phyloP scores from a whole-genome alignment of 2,329 filamentous ascomycete genomes.

The Podosphaera leucotricha region DNA sequence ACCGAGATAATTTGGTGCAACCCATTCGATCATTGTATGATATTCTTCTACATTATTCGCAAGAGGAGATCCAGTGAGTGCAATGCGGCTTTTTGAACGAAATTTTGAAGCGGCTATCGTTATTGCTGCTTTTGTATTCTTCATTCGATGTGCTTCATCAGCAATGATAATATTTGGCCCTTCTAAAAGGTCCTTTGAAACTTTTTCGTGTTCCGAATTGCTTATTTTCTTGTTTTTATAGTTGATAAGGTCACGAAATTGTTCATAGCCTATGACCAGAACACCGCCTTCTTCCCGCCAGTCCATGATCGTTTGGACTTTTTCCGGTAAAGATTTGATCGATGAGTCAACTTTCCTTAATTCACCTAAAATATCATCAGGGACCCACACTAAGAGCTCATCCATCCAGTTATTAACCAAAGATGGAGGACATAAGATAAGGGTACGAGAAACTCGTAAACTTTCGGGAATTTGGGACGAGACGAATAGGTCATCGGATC shows the following conservation, averaged over 20 bases:
- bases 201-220: constrained; percentile 17
- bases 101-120: constrained; percentile 33
- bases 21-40: constrained; percentile 71
- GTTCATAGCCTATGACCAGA: constrained; percentile 50
- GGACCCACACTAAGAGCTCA: constrained; percentile 50
- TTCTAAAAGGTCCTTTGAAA: constrained; percentile 27
- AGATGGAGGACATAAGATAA: constrained; percentile 54
- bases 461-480: constrained; percentile 41
- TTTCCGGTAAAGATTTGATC: constrained; percentile 14
- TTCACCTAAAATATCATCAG: constrained; percentile 27
- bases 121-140: constrained; percentile 34
- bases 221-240: constrained; percentile 15
- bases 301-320: constrained; percentile 22
- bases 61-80: constrained; percentile 67
- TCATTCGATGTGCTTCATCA: constrained; percentile 67
- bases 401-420: constrained; percentile 66
- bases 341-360: constrained; percentile 30
- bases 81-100: constrained; percentile 47
- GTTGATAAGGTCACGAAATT: constrained; percentile 30
- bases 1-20: constrained; percentile 48
- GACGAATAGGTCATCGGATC: constrained; percentile 32
- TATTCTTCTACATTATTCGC: constrained; percentile 71
- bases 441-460: constrained; percentile 35
- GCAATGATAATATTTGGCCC: constrained; percentile 52
- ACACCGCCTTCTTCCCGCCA: constrained; percentile 49